Evolutionary conservation across 176 grass and related monocot genomes (phyloP).

Genomic region (Rhipidocladum racemiflorum): DNA sequence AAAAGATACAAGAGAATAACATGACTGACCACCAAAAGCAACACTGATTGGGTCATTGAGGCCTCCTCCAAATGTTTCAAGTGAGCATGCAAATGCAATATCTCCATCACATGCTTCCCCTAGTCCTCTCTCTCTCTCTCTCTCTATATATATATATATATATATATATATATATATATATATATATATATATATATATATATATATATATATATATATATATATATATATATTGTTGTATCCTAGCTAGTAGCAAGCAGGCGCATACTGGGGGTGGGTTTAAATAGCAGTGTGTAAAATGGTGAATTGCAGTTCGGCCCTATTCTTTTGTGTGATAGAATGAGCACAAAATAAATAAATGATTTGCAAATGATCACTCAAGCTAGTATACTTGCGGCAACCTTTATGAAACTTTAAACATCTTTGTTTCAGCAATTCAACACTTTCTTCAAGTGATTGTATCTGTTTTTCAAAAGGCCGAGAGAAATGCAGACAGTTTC

Average conservation of each 20-base stretch:
- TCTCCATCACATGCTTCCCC: slow-evolving; percentile 94
- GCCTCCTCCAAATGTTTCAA: slow-evolving; percentile 95
- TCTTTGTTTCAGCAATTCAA: slow-evolving; percentile 78
- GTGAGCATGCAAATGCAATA: slow-evolving; percentile 92
- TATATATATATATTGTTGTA: too few relatives aligned
- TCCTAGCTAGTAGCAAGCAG: background rate
- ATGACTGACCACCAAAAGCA: slow-evolving; percentile 85
- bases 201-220: too few relatives aligned
- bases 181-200: too few relatives aligned
- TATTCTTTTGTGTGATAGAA: background rate
- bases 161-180: too few relatives aligned
- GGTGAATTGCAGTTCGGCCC: background rate
- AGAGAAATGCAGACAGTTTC: slow-evolving; percentile 15
- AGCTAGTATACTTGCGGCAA: slow-evolving; percentile 97
- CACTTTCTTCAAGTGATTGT: slow-evolving; percentile 88
- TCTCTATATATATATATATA: too few relatives aligned
- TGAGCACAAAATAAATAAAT: slow-evolving; percentile 13
- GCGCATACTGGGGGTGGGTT: background rate
- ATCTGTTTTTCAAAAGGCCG: slow-evolving; percentile 56
- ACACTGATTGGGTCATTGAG: slow-evolving; percentile 97
- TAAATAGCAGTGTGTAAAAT: slow-evolving; percentile 9
- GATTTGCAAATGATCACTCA: slow-evolving; percentile 48
- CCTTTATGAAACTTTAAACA: slow-evolving; percentile 98
- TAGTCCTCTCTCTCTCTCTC: too few relatives aligned
- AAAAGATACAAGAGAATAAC: slow-evolving; percentile 26